Conservation (phyloP, 345 rosid species). For the Salix purpurea region DNA sequence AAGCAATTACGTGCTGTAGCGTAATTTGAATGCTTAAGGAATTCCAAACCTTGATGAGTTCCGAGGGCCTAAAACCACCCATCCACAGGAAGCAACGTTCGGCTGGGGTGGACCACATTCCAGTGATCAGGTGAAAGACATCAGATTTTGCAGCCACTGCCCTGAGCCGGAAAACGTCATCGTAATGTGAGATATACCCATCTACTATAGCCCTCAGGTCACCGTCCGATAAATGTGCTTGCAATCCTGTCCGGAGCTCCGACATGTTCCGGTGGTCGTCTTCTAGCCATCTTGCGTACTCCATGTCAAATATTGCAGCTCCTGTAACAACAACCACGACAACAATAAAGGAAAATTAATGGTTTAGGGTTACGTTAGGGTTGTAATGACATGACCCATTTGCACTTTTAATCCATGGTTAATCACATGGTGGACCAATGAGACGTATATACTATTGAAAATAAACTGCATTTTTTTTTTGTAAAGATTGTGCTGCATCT, state of each 20-base stretch:
- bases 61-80: conserved; percentile 95
- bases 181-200: conserved; percentile 75
- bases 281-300: conserved; percentile 89
- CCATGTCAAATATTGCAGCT: conserved; percentile 90
- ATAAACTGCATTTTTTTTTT: not conserved
- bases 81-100: conserved; percentile 99
- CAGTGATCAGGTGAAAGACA: conserved; percentile 79
- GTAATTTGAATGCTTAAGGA: not conserved
- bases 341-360: not conserved
- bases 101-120: conserved; percentile 83
- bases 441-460: not conserved
- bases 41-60: conserved; percentile 69
- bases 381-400: not conserved
- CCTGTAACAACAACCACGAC: conserved; percentile 34
- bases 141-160: conserved; percentile 69
- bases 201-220: conserved; percentile 71
- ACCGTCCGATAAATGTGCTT: conserved; percentile 68
- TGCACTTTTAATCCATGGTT: not conserved
- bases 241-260: conserved; percentile 69
- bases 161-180: conserved; percentile 75
- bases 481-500: not conserved
- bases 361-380: not conserved
- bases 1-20: not conserved
- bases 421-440: conserved; percentile 1
- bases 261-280: conserved; percentile 82